Evolutionary conservation across 2,329 filamentous ascomycete genomes (phyloP).

Genomic region (Neonectria punicea): DNA sequence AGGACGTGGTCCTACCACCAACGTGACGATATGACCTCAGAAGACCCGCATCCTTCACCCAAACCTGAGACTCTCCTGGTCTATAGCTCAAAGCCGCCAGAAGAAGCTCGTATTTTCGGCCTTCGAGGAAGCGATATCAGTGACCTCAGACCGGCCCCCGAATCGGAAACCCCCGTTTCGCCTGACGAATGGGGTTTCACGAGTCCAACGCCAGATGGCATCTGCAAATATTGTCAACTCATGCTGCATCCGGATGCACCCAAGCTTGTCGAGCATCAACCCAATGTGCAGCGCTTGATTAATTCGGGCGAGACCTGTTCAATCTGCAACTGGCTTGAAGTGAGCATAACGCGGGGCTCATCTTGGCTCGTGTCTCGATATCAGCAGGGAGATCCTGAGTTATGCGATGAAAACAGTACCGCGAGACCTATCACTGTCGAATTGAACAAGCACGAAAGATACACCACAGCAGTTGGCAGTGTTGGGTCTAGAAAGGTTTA

Average conservation of each 20-base stretch:
- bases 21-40: not conserved
- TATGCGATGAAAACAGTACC: conserved; percentile 6
- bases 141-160: not conserved
- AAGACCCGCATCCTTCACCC: not conserved
- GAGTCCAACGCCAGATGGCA: not conserved
- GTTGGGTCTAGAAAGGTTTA: not conserved
- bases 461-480: not conserved
- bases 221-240: conserved; percentile 11
- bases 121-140: conserved; percentile 5
- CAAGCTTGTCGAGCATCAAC: not conserved
- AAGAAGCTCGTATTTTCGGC: conserved; percentile 1
- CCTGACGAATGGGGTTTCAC: conserved; percentile 11
- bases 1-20: too few species aligned
- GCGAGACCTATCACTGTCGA: not conserved
- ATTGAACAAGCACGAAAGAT: not conserved
- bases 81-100: not conserved
- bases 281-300: conserved; percentile 6
- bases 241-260: conserved; percentile 8
- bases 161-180: not conserved
- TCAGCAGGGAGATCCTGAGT: not conserved
- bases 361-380: not conserved
- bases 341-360: not conserved
- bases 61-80: not conserved
- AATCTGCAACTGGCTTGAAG: conserved; percentile 2
- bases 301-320: not conserved